Conservation (phyloP, 345 rosid species). For the Turnera subulata region DNA sequence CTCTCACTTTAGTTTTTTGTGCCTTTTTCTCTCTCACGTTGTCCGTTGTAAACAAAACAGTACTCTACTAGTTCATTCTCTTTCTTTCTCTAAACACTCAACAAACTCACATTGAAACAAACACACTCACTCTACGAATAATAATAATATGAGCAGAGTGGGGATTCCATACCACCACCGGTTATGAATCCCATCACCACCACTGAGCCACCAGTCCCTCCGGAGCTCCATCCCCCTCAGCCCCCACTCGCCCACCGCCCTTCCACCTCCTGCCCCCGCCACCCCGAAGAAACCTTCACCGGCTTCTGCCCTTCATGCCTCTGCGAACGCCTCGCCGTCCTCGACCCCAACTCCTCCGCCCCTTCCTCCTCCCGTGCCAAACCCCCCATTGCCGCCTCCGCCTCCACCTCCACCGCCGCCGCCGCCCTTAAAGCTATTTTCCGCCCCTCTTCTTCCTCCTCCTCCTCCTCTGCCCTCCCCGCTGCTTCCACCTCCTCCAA, state of each 20-base stretch:
- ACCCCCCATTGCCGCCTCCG: slow-evolving; percentile 39
- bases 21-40: slow-evolving; percentile 25
- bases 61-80: slow-evolving; percentile 9
- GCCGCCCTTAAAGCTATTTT: slow-evolving; percentile 62
- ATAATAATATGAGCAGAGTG: slow-evolving; percentile 55
- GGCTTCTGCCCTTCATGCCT: slow-evolving; percentile 97
- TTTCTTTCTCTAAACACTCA: slow-evolving; percentile 5
- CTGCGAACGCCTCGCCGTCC: slow-evolving; percentile 84
- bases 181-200: slow-evolving; percentile 81
- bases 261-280: slow-evolving; percentile 83
- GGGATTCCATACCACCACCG: slow-evolving; percentile 40
- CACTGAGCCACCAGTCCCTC: slow-evolving; percentile 30
- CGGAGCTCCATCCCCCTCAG: slow-evolving; percentile 55
- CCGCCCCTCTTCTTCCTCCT: slow-evolving; percentile 29
- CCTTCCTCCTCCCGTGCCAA: slow-evolving; percentile 42
- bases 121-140: not conserved
- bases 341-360: slow-evolving; percentile 48
- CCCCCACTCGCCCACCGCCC: slow-evolving; percentile 84
- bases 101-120: not conserved
- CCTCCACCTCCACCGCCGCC: slow-evolving; percentile 33
- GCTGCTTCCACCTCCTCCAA: slow-evolving; percentile 11
- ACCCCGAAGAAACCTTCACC: slow-evolving; percentile 83
- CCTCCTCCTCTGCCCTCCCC: slow-evolving; percentile 10
- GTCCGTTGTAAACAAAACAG: slow-evolving; percentile 78
- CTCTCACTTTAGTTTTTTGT: slow-evolving; percentile 6